These are phyloP conservation scores for Yarrowia divulgata DNA, from an alignment of 805 yeast species.

Conservation along the genomic window DNA sequence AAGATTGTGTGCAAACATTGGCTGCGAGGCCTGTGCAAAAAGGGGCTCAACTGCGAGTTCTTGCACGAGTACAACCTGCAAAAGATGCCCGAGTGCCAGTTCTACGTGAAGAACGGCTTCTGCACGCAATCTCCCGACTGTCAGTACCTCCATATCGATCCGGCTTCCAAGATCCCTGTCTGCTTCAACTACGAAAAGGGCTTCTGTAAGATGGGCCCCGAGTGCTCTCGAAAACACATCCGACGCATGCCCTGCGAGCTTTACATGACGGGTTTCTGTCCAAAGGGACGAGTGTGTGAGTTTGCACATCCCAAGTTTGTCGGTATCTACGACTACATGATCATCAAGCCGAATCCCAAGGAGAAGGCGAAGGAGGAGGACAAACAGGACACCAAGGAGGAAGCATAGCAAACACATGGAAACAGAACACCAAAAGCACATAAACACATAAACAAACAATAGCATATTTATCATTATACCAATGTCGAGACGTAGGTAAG, in stretches of 20 bases:
- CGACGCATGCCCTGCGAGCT: slow-evolving; percentile 77
- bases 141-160: slow-evolving; percentile 89
- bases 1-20: slow-evolving; percentile 97
- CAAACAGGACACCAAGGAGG: slow-evolving; percentile 11
- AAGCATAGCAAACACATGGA: background rate
- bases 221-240: slow-evolving; percentile 81
- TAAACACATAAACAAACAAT: slow-evolving; percentile 21
- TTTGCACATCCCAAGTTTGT: slow-evolving; percentile 80
- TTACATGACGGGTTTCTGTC: slow-evolving; percentile 91
- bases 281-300: slow-evolving; percentile 80
- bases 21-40: slow-evolving; percentile 96
- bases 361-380: background rate
- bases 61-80: slow-evolving; percentile 92
- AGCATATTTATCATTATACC: slow-evolving; percentile 13
- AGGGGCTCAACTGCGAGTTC: slow-evolving; percentile 95
- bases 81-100: slow-evolving; percentile 96
- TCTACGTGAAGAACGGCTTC: slow-evolving; percentile 68
- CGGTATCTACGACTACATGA: slow-evolving; percentile 51
- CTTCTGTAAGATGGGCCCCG: slow-evolving; percentile 91
- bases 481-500: background rate
- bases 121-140: slow-evolving; percentile 96
- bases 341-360: slow-evolving; percentile 47
- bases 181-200: slow-evolving; percentile 86
- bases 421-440: background rate
- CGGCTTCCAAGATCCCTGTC: slow-evolving; percentile 84